Evolutionary conservation across 352 stramenopile species (phyloP).

Genomic region (Phytophthora ohioensis): DNA sequence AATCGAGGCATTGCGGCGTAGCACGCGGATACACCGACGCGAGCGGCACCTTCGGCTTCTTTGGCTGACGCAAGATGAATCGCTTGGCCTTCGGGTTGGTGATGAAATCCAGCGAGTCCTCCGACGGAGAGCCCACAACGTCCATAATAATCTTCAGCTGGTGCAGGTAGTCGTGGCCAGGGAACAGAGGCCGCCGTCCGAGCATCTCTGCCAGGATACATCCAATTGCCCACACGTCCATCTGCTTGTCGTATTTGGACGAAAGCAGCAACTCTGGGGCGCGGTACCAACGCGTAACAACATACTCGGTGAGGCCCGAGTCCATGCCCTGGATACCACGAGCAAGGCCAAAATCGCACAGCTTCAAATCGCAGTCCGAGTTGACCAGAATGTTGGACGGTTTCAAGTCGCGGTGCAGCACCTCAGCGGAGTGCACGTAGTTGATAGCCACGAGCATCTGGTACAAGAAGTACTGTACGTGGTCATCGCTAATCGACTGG

Average conservation of each 20-base stretch:
- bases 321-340: constrained; percentile 79
- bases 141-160: constrained; percentile 93
- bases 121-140: constrained; percentile 80
- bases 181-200: constrained; percentile 83
- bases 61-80: constrained; percentile 88
- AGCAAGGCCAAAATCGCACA: constrained; percentile 84
- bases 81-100: constrained; percentile 91
- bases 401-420: constrained; percentile 83
- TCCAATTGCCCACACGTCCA: constrained; percentile 90
- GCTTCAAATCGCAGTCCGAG: constrained; percentile 82
- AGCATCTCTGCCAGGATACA: constrained; percentile 91
- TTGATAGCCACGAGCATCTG: constrained; percentile 83
- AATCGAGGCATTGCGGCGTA: constrained; percentile 83
- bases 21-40: constrained; percentile 89
- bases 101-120: constrained; percentile 89
- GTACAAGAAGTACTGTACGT: constrained; percentile 85
- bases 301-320: constrained; percentile 90
- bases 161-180: constrained; percentile 88
- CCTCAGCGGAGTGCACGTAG: constrained; percentile 83
- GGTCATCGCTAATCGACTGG: constrained; percentile 82
- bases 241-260: constrained; percentile 91
- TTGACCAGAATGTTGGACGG: constrained; percentile 86
- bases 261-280: constrained; percentile 93
- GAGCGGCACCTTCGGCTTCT: constrained; percentile 86
- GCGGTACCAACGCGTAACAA: constrained; percentile 93